Evolutionary conservation across 1,284 basidiomycete genomes (phyloP).

Genomic region (Sporisorium sorghi): DNA sequence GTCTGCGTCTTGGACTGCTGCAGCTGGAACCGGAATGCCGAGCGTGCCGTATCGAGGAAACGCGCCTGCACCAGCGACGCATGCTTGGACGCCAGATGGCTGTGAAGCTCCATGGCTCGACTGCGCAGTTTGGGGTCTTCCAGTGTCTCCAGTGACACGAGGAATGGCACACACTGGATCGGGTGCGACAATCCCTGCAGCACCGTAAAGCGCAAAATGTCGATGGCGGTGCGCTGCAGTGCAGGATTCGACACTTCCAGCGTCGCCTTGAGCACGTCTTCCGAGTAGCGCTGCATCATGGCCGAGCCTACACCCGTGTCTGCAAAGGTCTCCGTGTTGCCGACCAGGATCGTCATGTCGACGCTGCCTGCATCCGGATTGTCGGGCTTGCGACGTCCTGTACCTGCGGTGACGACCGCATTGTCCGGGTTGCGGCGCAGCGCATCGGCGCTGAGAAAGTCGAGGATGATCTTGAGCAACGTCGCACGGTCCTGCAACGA

Average conservation of each 20-base stretch:
- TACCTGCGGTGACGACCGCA: slow-evolving; percentile 35
- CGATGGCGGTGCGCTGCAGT: slow-evolving; percentile 86
- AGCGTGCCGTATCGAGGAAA: slow-evolving; percentile 81
- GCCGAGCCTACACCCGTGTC: slow-evolving; percentile 97
- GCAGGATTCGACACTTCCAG: slow-evolving; percentile 67
- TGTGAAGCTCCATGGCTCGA: slow-evolving; percentile 83
- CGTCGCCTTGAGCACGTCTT: slow-evolving; percentile 83
- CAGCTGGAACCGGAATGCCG: slow-evolving; percentile 83
- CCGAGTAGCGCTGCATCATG: slow-evolving; percentile 89
- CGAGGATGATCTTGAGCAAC: slow-evolving; percentile 87
- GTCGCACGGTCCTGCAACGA: slow-evolving; percentile 80
- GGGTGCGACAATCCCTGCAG: slow-evolving; percentile 96
- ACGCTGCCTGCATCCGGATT: slow-evolving; percentile 74
- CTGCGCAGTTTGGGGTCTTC: slow-evolving; percentile 75
- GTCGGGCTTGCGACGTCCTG: slow-evolving; percentile 39
- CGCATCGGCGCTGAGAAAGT: slow-evolving; percentile 69
- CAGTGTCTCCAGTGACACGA: slow-evolving; percentile 92
- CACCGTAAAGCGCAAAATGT: slow-evolving; percentile 90
- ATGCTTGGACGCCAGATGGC: slow-evolving; percentile 87
- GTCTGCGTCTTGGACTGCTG: slow-evolving; percentile 13
- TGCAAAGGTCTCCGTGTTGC: slow-evolving; percentile 91
- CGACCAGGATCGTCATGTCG: slow-evolving; percentile 85
- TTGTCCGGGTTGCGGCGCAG: slow-evolving; percentile 42
- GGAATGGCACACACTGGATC: slow-evolving; percentile 88
- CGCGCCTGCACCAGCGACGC: slow-evolving; percentile 87